Conservation (phyloP, 257 asterid species). For the Ehretia macrophylla region DNA sequence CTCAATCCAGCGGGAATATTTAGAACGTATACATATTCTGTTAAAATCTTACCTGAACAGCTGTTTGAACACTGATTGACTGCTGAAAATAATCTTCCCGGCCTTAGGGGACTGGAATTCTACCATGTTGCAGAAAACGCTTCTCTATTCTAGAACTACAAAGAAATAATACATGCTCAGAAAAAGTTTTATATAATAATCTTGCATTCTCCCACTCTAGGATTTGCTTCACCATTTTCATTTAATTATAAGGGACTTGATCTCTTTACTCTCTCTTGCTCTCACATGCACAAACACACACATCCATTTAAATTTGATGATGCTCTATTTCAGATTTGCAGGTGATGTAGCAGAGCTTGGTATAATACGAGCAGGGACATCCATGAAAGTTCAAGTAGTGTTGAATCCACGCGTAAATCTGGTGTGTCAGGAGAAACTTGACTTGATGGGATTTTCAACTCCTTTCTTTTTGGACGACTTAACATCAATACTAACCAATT, state of each 20-base stretch:
- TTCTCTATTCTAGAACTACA: no score
- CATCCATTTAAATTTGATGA: slow-evolving; percentile 9
- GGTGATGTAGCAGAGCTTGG: slow-evolving; percentile 88
- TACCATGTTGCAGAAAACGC: slow-evolving; percentile 3
- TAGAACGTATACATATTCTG: no score
- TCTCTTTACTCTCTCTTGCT: background rate
- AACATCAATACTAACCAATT: slow-evolving; percentile 16
- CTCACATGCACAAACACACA: background rate
- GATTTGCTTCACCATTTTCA: slow-evolving; percentile 2
- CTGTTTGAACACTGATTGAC: no score
- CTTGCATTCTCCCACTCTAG: no score
- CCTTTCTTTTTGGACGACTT: slow-evolving; percentile 8
- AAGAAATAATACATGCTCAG: no score
- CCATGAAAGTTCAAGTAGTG: slow-evolving; percentile 63
- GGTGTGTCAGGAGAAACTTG: slow-evolving; percentile 38
- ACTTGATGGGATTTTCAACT: slow-evolving; percentile 9
- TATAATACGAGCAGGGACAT: slow-evolving; percentile 68
- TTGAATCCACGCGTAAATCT: slow-evolving; percentile 72
- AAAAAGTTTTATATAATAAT: no score
- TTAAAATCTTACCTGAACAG: no score
- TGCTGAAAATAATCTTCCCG: no score
- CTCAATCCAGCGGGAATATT: no score
- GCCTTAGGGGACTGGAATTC: slow-evolving; percentile 51
- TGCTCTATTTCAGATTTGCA: slow-evolving; percentile 48
- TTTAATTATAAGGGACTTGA: background rate